Conservation (phyloP, 2,329 filamentous ascomycete genomes). For the Aspergillus pseudoglaucus region DNA sequence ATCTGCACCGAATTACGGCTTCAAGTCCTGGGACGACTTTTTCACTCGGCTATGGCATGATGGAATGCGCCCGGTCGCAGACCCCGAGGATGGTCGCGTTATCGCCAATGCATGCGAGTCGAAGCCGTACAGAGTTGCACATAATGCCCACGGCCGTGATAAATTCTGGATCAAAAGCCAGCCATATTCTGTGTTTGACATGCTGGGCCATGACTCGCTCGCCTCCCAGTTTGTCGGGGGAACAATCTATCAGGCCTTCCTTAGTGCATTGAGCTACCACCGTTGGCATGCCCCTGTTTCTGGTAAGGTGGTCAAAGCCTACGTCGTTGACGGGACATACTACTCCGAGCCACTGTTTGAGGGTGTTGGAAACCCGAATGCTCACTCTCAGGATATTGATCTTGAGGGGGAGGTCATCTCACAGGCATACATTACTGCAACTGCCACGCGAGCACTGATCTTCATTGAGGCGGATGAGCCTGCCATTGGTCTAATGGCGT, state of each 20-base stretch:
- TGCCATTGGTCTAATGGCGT: slow-evolving; percentile 61
- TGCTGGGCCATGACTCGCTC: slow-evolving; percentile 53
- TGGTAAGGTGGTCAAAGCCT: slow-evolving; percentile 54
- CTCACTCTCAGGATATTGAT: slow-evolving; percentile 20
- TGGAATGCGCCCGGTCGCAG: no score
- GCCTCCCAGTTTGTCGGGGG: slow-evolving; percentile 52
- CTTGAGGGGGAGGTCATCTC: slow-evolving; percentile 16
- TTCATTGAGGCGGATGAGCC: slow-evolving; percentile 63
- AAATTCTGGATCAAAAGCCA: no score
- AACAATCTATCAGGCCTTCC: slow-evolving; percentile 65
- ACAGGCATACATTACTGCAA: slow-evolving; percentile 61
- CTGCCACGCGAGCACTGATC: slow-evolving; percentile 65
- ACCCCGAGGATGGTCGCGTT: no score
- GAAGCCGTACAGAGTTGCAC: no score
- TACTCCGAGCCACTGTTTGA: slow-evolving; percentile 57
- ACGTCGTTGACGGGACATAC: slow-evolving; percentile 59
- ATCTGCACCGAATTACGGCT: no score
- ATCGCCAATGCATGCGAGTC: no score
- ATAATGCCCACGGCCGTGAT: no score
- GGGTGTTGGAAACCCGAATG: slow-evolving; percentile 32
- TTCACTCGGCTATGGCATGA: no score
- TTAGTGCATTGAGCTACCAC: slow-evolving; percentile 63
- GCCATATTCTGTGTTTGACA: slow-evolving; percentile 38
- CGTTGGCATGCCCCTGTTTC: slow-evolving; percentile 65
- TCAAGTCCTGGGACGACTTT: no score